Conservation (phyloP, 768 basidiomycete genomes). For the Clathrus columnatus region DNA sequence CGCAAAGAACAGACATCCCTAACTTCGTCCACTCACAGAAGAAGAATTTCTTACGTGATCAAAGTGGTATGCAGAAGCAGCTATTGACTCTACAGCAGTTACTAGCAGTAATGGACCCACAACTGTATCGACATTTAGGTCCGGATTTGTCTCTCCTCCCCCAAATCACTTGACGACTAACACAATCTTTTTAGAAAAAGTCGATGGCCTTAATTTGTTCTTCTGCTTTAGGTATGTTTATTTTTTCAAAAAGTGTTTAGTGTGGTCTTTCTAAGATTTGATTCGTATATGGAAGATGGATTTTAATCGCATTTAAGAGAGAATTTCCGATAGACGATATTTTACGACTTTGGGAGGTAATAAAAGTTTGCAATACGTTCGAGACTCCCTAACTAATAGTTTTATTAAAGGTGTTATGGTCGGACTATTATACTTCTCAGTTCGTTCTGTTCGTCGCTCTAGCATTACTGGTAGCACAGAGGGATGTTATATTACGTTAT, state of each 20-base stretch:
- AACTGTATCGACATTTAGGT: constrained; percentile 87
- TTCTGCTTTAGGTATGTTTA: constrained; percentile 86
- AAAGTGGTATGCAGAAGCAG: constrained; percentile 97
- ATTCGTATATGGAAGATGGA: constrained; percentile 78
- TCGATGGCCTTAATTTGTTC: constrained; percentile 87
- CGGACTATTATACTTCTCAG: constrained; percentile 77
- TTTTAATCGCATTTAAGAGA: constrained; percentile 90
- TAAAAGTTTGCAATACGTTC: constrained; percentile 11
- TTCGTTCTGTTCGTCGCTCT: constrained; percentile 94
- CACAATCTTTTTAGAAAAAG: constrained; percentile 51
- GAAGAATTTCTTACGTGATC: constrained; percentile 91
- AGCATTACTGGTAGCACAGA: constrained; percentile 88
- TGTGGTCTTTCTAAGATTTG: not conserved
- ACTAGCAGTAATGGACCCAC: constrained; percentile 90
- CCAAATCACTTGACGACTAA: not conserved
- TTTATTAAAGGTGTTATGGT: constrained; percentile 51
- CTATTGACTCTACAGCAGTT: constrained; percentile 82
- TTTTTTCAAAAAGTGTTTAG: constrained; percentile 1
- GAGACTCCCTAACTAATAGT: not conserved
- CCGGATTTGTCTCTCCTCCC: constrained; percentile 25
- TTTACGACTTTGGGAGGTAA: constrained; percentile 78
- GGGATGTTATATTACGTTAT: constrained; percentile 92
- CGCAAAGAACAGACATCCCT: not conserved
- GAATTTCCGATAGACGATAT: constrained; percentile 94
- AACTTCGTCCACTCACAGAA: constrained; percentile 43